Percentiles rank a stretch among this genome's conserved stretches.
These are phyloP conservation scores for Ceriops decandra DNA, from an alignment of 345 rosid species.

Conservation along the genomic window DNA sequence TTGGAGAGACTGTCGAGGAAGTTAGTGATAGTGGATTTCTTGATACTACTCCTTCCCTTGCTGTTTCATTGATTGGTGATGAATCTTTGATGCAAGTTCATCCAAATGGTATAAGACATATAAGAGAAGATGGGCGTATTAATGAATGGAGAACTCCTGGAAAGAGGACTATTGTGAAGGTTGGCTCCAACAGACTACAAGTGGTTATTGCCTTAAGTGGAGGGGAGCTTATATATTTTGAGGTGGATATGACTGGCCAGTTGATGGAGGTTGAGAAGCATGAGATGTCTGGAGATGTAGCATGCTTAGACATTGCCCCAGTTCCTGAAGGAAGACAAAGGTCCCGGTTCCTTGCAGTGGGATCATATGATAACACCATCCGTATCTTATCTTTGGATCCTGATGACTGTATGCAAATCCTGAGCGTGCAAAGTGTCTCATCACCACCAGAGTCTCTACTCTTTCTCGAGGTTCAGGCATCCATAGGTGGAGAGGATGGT, in stretches of 20 bases:
- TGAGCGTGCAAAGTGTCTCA: conserved; percentile 96
- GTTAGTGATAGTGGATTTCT: conserved; percentile 97
- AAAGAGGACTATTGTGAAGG: conserved; percentile 95
- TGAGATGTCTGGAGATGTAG: conserved; percentile 99
- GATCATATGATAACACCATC: conserved; percentile 88
- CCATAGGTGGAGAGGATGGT: conserved; percentile 93
- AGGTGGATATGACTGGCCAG: conserved; percentile 95
- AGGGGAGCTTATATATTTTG: conserved; percentile 95
- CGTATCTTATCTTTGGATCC: conserved; percentile 95
- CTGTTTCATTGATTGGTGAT: conserved; percentile 90
- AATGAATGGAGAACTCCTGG: conserved; percentile 99
- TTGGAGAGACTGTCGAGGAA: conserved; percentile 98
- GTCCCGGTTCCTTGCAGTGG: conserved; percentile 96
- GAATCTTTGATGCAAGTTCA: conserved; percentile 99
- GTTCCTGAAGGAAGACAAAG: conserved; percentile 99
- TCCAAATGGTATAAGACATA: conserved; percentile 93
- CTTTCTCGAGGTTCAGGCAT: conserved; percentile 97
- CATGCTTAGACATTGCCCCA: conserved; percentile 96
- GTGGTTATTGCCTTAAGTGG: conserved; percentile 97
- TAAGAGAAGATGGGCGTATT: conserved; percentile 94
- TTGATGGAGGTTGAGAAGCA: conserved; percentile 97
- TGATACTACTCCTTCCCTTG: conserved; percentile 90
- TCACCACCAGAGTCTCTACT: conserved; percentile 95
- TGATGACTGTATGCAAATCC: conserved; percentile 94
- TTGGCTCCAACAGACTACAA: conserved; percentile 91